phyloP scores from a whole-genome alignment of 139 green algal genomes.

The Coelastrella sp. region DNA sequence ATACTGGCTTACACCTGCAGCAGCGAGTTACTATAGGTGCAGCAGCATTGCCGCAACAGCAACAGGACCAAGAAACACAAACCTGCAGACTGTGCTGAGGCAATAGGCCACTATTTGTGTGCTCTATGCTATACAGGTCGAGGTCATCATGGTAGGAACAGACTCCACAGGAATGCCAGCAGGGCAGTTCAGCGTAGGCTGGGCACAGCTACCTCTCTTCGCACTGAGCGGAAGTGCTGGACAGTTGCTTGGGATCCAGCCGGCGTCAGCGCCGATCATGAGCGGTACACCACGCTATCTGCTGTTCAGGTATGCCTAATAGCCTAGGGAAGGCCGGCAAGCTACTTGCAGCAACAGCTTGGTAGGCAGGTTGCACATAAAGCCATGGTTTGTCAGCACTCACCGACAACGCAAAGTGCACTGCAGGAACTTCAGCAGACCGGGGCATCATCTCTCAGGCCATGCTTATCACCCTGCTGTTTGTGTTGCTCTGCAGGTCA shows the following conservation, averaged over 20 bases:
- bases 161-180: conserved; percentile 35
- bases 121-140: conserved; percentile 23
- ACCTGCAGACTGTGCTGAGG: neutral
- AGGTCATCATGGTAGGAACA: conserved; percentile 58
- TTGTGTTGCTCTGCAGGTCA: conserved; percentile 38
- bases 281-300: conserved; percentile 77
- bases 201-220: conserved; percentile 73
- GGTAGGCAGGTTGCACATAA: too few species aligned
- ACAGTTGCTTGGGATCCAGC: neutral
- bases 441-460: too few species aligned
- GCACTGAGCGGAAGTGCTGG: neutral
- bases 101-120: neutral
- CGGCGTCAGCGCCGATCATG: conserved; percentile 61
- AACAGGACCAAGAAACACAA: too few species aligned
- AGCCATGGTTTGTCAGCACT: too few species aligned
- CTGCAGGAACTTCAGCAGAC: neutral
- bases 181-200: conserved; percentile 64
- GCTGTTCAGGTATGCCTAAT: conserved; percentile 51
- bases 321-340: too few species aligned
- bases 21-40: too few species aligned
- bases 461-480: neutral
- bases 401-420: neutral
- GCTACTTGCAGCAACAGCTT: too few species aligned
- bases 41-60: too few species aligned
- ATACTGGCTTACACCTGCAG: too few species aligned